Percentiles rank a stretch among this genome's conserved stretches.
phyloP scores from a whole-genome alignment of 1,284 basidiomycete species.

The Sporisorium graminicola region DNA sequence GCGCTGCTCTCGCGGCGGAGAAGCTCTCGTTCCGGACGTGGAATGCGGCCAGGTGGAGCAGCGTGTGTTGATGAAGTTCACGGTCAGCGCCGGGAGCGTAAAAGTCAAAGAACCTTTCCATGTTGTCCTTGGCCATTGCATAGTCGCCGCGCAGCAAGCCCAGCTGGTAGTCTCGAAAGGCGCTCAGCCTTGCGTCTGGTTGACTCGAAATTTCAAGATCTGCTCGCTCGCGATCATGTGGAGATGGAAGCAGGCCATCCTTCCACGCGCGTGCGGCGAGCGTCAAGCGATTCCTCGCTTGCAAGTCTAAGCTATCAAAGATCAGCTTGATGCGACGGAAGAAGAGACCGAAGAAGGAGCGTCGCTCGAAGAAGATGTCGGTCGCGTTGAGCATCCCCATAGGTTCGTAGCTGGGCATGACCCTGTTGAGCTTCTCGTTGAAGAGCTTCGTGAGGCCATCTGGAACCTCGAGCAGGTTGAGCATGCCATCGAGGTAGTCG shows the following conservation, averaged over 20 bases:
- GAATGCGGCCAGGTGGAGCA: slow-evolving; percentile 44
- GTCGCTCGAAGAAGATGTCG: slow-evolving; percentile 46
- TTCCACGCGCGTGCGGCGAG: slow-evolving; percentile 34
- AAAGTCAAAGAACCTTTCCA: slow-evolving; percentile 53
- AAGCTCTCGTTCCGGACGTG: slow-evolving; percentile 40
- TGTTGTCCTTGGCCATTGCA: slow-evolving; percentile 42
- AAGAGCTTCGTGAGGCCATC: slow-evolving; percentile 51
- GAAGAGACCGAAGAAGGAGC: slow-evolving; percentile 53
- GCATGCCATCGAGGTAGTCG: slow-evolving; percentile 45
- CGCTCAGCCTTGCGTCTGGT: slow-evolving; percentile 29
- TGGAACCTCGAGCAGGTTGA: slow-evolving; percentile 36
- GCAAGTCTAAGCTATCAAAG: slow-evolving; percentile 50
- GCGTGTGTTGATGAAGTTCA: slow-evolving; percentile 52
- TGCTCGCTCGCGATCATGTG: neutral
- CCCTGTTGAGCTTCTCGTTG: slow-evolving; percentile 44
- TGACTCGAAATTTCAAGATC: neutral
- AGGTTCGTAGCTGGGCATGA: slow-evolving; percentile 46
- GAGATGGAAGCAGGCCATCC: neutral
- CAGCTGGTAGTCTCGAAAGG: slow-evolving; percentile 42
- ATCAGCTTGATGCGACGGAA: slow-evolving; percentile 44
- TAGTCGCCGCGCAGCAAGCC: slow-evolving; percentile 47
- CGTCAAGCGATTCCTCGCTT: slow-evolving; percentile 34
- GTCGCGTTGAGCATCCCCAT: slow-evolving; percentile 37
- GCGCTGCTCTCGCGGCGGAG: slow-evolving; percentile 38
- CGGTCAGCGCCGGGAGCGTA: slow-evolving; percentile 50